Percentiles rank a stretch among this genome's conserved stretches.
Evolutionary conservation across 345 rosid genomes (phyloP).

Genomic region (Sonneratia alba): DNA sequence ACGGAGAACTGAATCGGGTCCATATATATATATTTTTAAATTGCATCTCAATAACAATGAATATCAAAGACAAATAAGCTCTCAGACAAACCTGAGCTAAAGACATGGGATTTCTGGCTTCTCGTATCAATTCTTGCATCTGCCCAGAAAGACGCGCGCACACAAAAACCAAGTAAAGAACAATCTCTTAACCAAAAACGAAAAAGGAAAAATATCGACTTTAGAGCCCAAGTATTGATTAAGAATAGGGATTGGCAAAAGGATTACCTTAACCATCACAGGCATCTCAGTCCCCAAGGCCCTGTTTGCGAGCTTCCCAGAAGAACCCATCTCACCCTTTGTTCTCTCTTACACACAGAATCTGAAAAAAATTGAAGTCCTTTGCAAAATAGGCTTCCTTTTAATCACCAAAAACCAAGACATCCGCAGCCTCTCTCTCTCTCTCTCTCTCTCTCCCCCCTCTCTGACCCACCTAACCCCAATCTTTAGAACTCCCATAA

Average conservation of each 20-base stretch:
- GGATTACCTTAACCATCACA: conserved; percentile 72
- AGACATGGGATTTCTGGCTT: conserved; percentile 55
- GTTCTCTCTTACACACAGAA: not conserved
- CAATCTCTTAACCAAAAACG: not conserved
- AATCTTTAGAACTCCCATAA: not conserved
- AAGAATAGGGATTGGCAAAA: conserved; percentile 7
- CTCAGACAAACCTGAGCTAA: conserved; percentile 72
- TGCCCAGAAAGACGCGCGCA: conserved; percentile 25
- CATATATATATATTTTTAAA: too few species aligned
- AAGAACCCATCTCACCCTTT: conserved; percentile 60
- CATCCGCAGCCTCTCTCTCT: not conserved
- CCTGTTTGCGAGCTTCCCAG: conserved; percentile 70
- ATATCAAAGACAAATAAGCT: conserved; percentile 6
- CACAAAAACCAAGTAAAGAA: conserved; percentile 5
- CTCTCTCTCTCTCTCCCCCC: not conserved
- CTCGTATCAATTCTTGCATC: conserved; percentile 73
- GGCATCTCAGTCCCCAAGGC: conserved; percentile 74
- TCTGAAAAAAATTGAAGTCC: not conserved
- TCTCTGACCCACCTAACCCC: not conserved
- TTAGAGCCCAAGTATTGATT: not conserved
- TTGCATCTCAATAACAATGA: conserved; percentile 12
- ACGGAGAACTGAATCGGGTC: not conserved
- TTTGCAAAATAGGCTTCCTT: not conserved
- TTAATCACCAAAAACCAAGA: not conserved
- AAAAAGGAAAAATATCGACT: not conserved